phyloP scores from a whole-genome alignment of 305 asterid genomes.

The Stenogyne calaminthoides region DNA sequence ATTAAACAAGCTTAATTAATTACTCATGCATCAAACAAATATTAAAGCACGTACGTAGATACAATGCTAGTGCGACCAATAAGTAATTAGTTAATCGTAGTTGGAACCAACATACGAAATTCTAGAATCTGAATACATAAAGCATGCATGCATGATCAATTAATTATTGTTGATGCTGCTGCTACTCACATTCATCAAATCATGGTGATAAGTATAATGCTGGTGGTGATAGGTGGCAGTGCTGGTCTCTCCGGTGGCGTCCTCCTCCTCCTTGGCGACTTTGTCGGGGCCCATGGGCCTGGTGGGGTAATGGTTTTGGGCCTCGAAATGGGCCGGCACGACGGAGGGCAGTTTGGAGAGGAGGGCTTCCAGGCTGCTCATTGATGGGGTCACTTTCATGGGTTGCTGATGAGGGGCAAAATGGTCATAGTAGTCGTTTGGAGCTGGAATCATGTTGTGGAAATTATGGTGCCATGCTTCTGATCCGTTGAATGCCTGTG shows the following conservation, averaged over 20 bases:
- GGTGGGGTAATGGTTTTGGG: slow-evolving; percentile 32
- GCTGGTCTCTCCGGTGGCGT: slow-evolving; percentile 44
- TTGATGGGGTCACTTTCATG: slow-evolving; percentile 77
- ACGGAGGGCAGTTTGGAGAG: slow-evolving; percentile 93
- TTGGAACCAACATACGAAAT: not conserved
- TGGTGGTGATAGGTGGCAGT: slow-evolving; percentile 47
- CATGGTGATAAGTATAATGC: slow-evolving; percentile 59
- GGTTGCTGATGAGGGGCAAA: slow-evolving; percentile 34
- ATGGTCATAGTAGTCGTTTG: slow-evolving; percentile 36
- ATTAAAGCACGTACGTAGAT: not conserved
- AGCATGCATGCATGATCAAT: not conserved
- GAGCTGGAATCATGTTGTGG: slow-evolving; percentile 34
- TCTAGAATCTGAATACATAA: slow-evolving; percentile 2
- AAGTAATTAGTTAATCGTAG: not conserved
- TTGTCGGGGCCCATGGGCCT: slow-evolving; percentile 47
- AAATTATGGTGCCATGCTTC: slow-evolving; percentile 53
- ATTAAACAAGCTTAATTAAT: slow-evolving; percentile 18
- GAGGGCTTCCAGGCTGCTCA: slow-evolving; percentile 98
- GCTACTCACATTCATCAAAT: slow-evolving; percentile 72
- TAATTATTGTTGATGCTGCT: slow-evolving; percentile 54
- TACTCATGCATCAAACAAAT: not conserved
- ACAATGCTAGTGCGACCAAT: not conserved
- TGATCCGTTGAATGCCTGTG: slow-evolving; percentile 62
- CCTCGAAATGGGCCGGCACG: slow-evolving; percentile 42
- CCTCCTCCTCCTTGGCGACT: slow-evolving; percentile 46